phyloP scores from a whole-genome alignment of 176 grass and related monocot species.

The Chloris gayana region DNA sequence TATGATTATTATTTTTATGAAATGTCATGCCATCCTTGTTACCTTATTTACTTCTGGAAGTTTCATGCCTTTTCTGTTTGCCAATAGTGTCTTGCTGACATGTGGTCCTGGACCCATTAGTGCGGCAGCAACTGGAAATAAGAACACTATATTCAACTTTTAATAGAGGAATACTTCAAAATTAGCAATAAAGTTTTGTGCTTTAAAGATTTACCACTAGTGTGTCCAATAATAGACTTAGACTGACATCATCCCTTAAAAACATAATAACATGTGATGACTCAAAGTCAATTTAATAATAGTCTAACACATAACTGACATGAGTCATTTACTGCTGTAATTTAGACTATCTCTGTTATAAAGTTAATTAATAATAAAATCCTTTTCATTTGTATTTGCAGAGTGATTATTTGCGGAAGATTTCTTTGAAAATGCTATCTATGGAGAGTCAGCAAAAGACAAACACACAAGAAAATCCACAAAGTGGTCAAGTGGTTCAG shows the following conservation, averaged over 20 bases:
- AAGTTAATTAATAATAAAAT: constrained; percentile 1
- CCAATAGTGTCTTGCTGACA: neutral
- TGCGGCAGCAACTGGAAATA: neutral
- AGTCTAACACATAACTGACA: neutral
- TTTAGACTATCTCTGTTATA: neutral
- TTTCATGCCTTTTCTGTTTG: neutral
- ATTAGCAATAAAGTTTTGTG: neutral
- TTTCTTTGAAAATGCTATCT: constrained; percentile 89
- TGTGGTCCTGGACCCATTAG: neutral
- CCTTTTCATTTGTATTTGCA: constrained; percentile 36
- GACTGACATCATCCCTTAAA: too few species aligned
- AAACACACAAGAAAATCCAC: constrained; percentile 56
- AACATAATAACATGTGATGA: neutral
- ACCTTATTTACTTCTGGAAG: neutral
- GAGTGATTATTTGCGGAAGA: constrained; percentile 86
- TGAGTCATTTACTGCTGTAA: neutral
- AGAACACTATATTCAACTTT: neutral
- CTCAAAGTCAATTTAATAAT: neutral
- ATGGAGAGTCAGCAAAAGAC: constrained; percentile 52
- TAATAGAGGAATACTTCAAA: neutral
- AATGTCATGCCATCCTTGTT: neutral
- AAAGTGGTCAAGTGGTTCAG: constrained; percentile 48
- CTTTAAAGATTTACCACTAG: neutral
- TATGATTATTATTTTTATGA: too few species aligned
- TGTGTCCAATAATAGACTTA: neutral